Evolutionary conservation across 345 rosid species (phyloP).

Genomic region (Populus pruinosa): DNA sequence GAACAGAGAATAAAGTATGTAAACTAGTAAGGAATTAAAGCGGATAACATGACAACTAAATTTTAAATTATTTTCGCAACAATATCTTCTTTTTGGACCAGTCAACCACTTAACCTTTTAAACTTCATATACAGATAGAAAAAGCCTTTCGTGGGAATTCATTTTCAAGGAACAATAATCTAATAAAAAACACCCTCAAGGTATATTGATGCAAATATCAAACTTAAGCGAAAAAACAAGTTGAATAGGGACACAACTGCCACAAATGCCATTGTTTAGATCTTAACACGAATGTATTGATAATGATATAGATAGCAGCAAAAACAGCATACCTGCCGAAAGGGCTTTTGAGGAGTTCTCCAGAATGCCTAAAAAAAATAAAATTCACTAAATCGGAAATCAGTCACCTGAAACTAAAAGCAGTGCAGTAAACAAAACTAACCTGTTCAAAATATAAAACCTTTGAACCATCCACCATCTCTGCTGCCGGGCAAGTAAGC

Average conservation of each 20-base stretch:
- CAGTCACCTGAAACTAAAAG: neutral
- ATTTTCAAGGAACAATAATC: neutral
- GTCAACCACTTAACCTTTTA: too few species aligned
- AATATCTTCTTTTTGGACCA: too few species aligned
- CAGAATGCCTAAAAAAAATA: constrained; percentile 58
- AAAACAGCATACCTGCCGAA: constrained; percentile 59
- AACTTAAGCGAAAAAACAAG: neutral
- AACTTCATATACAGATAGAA: neutral
- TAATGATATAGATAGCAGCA: neutral
- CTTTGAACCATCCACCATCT: constrained; percentile 85
- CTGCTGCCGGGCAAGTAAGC: constrained; percentile 81
- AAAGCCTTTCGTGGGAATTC: neutral
- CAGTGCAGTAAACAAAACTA: constrained; percentile 11
- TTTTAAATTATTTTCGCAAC: too few species aligned
- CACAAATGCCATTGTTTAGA: neutral
- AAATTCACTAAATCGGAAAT: neutral
- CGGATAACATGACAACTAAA: neutral
- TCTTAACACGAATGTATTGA: neutral
- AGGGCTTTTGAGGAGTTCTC: constrained; percentile 91
- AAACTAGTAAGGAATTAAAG: neutral
- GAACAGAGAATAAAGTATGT: neutral
- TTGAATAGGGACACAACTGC: neutral
- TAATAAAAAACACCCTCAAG: neutral
- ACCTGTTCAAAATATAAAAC: constrained; percentile 78
- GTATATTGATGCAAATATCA: neutral